Conservation (phyloP, 2,329 filamentous ascomycete genomes). For the Cercospora sojina region DNA sequence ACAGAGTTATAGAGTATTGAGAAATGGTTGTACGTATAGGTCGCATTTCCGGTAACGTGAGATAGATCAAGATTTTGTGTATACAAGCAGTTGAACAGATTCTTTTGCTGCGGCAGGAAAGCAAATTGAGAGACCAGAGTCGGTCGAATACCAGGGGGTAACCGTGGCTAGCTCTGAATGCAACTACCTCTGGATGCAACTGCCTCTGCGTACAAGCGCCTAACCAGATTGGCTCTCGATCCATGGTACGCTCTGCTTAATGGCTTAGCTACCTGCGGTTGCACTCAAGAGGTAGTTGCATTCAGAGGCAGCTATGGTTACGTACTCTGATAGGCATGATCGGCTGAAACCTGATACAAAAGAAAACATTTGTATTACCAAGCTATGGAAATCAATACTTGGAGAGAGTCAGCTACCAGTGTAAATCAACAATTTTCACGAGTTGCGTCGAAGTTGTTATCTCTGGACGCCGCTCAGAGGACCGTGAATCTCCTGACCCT, state of each 20-base stretch:
- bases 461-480: not conserved
- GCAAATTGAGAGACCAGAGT: not conserved
- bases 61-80: not conserved
- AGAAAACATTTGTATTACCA: not conserved
- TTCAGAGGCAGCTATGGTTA: not conserved
- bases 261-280: not conserved
- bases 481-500: too few species aligned
- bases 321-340: too few species aligned
- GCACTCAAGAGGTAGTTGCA: not conserved
- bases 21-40: not conserved
- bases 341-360: not conserved
- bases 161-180: not conserved
- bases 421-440: not conserved
- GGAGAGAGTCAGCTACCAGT: not conserved
- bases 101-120: too few species aligned
- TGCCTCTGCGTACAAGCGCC: not conserved
- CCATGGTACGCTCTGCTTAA: not conserved
- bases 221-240: not conserved
- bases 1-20: too few species aligned
- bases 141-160: not conserved
- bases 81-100: not conserved
- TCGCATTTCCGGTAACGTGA: not conserved
- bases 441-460: not conserved
- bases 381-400: not conserved
- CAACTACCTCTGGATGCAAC: not conserved